Evolutionary conservation across 208 protist genomes (phyloP), one percentile per base, ranked within the genome.

Genomic region (Crithidia fasciculata): DNA sequence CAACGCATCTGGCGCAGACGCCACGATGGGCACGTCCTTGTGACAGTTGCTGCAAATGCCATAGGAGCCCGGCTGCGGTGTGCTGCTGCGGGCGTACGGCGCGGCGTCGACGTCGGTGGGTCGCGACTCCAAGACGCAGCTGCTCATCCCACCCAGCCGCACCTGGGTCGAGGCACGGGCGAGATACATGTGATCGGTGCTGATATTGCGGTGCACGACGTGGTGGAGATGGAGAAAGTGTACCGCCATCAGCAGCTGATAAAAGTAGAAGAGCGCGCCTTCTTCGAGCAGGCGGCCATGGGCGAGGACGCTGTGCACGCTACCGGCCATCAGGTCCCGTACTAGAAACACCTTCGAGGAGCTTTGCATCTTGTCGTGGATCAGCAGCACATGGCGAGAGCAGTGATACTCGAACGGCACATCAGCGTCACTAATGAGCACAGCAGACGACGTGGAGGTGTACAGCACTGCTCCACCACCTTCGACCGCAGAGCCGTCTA

Each of bases 161-260:
- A 97, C 76, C 19, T 91, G 58, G 18, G 96, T 73, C 52, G 95
- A 92, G 54, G 94, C 87, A n/a, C 79, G 78, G 63, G 90, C 88
- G n/a, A 96, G 58, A 74, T 81, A 75, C 59, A 75, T 64, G 91
- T 92, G 73, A 72, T 78, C 72, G 79, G 82, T 60, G 66, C 63
- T 66, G 58, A 84, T 78, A 40, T 76, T 74, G 58, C 80, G 72
- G 66, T 84, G 80, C 13, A 61, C 68, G 10, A 87, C 47, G 19
- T 64, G 13, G 70, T 81, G 49, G 18, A 74, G 57, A 71, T 93
- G 90, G n/a, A 92, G 84, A 64, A 95, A 97, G 52, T 84, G 64
- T 6, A 97, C 81, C 2, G 82, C 92, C 53, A 83, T 78, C 18
- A 97, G 82, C 10, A 97, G 79, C 78, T 97, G 91, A 72, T 86